These are phyloP conservation scores for Chalciporus piperatus DNA, from an alignment of 768 basidiomycete species.

Conservation along the genomic window DNA sequence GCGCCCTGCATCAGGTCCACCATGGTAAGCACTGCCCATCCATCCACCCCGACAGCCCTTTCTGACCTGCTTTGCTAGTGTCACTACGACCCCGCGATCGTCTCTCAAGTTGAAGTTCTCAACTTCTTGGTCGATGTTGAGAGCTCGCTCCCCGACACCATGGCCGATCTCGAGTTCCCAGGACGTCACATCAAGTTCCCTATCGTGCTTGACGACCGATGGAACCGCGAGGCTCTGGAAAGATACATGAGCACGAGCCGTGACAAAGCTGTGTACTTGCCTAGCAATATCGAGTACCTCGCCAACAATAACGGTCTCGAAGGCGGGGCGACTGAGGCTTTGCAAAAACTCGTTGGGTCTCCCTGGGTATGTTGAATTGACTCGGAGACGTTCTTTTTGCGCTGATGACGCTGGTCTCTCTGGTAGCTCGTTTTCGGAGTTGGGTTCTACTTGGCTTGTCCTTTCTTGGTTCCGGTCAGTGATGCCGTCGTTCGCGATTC, in stretches of 20 bases:
- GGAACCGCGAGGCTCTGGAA: slow-evolving; percentile 52
- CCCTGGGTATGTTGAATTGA: slow-evolving; percentile 41
- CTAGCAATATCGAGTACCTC: slow-evolving; percentile 66
- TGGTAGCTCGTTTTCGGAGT: slow-evolving; percentile 57
- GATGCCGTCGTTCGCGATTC: background rate
- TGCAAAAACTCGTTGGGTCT: slow-evolving; percentile 45
- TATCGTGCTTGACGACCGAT: slow-evolving; percentile 58
- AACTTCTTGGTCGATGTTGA: slow-evolving; percentile 39
- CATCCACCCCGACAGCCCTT: background rate
- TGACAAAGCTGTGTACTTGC: slow-evolving; percentile 61
- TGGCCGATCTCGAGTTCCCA: slow-evolving; percentile 42
- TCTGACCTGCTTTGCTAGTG: slow-evolving; percentile 31
- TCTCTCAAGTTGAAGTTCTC: slow-evolving; percentile 46
- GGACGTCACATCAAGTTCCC: slow-evolving; percentile 59
- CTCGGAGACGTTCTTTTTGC: background rate
- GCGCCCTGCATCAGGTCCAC: slow-evolving; percentile 57
- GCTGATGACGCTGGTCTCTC: slow-evolving; percentile 16
- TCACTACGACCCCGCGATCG: slow-evolving; percentile 44
- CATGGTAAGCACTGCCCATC: slow-evolving; percentile 39
- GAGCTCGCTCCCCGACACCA: slow-evolving; percentile 37
- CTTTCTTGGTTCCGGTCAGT: slow-evolving; percentile 55
- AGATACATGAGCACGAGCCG: slow-evolving; percentile 57
- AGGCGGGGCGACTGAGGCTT: slow-evolving; percentile 40
- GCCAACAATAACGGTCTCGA: slow-evolving; percentile 58
- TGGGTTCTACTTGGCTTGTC: slow-evolving; percentile 64